phyloP scores from a whole-genome alignment of 2,329 filamentous ascomycete species.

The Coniella vitis region DNA sequence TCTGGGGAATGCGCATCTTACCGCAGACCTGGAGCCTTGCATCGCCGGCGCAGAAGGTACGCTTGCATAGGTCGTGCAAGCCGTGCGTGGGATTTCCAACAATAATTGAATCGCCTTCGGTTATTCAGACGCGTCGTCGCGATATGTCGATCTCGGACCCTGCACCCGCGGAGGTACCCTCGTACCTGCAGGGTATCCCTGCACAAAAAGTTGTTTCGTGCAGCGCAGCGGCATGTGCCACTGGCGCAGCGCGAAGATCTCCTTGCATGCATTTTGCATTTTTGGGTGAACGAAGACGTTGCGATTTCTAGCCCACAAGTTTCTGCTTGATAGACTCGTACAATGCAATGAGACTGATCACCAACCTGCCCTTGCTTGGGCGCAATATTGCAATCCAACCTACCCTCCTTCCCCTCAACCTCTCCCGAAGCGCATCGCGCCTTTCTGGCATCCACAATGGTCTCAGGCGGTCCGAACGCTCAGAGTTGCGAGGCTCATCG shows the following conservation, averaged over 20 bases:
- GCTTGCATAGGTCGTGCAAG: not conserved
- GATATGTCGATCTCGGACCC: no score
- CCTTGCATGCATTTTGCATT: not conserved
- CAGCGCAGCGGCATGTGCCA: not conserved
- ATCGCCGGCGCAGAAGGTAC: not conserved
- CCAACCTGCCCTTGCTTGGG: slow-evolving; percentile 12
- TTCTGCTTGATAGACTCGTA: not conserved
- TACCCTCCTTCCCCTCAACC: slow-evolving; percentile 5
- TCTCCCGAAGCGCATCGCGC: slow-evolving; percentile 39
- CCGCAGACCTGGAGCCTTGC: slow-evolving; percentile 3
- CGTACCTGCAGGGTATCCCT: not conserved
- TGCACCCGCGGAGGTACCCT: no score
- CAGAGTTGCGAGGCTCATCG: slow-evolving; percentile 25
- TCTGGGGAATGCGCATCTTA: no score
- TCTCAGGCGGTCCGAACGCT: slow-evolving; percentile 40
- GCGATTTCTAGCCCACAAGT: not conserved
- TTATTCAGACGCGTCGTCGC: no score
- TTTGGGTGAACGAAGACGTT: not conserved
- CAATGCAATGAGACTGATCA: slow-evolving; percentile 15
- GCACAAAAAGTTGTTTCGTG: slow-evolving; percentile 3
- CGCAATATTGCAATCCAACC: slow-evolving; percentile 1
- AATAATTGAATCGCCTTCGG: no score
- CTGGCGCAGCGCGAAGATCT: no score
- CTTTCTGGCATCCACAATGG: slow-evolving; percentile 66
- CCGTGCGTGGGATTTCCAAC: no score